A percentile compares a stretch with the other conserved stretches of the same genome.
Evolutionary conservation across 495 filamentous ascomycete genomes (phyloP).

Genomic region (Podospora pseudopauciseta): DNA sequence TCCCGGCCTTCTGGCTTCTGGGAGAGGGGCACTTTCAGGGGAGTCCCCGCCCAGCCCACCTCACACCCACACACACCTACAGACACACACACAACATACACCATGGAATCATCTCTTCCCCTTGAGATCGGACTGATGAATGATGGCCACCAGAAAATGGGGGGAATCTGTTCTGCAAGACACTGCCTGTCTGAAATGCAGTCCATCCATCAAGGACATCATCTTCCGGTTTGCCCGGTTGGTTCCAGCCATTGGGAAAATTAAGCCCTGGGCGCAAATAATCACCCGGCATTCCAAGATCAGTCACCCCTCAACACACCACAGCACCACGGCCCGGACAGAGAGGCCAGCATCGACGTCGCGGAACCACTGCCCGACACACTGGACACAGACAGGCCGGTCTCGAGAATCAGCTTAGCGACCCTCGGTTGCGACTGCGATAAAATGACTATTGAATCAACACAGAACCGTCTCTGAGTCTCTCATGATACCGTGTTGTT

Average conservation of each 20-base stretch:
- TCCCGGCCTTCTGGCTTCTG: constrained; percentile 2
- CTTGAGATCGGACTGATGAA: background rate
- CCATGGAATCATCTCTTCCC: background rate
- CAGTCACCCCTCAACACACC: background rate
- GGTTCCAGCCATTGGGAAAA: background rate
- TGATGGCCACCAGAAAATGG: background rate
- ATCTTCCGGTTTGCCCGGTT: background rate
- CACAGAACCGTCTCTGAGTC: background rate
- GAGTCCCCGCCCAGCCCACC: background rate
- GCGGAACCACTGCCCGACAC: background rate
- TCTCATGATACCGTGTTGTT: background rate
- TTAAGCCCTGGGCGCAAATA: background rate
- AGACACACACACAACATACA: no score
- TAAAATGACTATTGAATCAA: background rate
- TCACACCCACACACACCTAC: background rate
- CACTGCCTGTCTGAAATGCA: background rate
- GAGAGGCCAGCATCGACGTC: background rate
- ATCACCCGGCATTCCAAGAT: background rate
- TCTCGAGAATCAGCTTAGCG: background rate
- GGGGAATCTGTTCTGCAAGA: background rate
- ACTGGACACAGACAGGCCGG: background rate
- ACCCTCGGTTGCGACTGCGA: background rate
- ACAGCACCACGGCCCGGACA: background rate
- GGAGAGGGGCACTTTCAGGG: background rate
- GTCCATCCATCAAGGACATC: background rate